Percentiles rank a stretch among this genome's conserved stretches.
Conservation (phyloP, 768 basidiomycete species). For the Sistotremastrum suecicum region DNA sequence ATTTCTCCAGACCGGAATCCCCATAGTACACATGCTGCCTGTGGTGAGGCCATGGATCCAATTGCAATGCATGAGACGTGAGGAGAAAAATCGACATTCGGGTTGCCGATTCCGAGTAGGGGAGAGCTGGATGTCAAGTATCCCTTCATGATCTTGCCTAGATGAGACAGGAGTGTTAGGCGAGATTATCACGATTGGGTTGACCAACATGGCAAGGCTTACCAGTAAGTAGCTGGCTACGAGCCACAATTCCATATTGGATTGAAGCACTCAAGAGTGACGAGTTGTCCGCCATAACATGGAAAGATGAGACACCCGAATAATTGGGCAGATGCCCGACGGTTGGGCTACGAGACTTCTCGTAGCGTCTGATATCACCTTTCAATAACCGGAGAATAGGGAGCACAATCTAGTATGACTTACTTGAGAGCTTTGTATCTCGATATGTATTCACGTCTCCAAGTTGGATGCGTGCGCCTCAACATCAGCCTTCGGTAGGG, state of each 20-base stretch:
- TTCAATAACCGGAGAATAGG: neutral
- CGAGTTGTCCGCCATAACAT: slow-evolving; percentile 36
- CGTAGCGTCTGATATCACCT: slow-evolving; percentile 44
- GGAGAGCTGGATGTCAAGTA: slow-evolving; percentile 48
- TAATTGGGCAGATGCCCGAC: slow-evolving; percentile 52
- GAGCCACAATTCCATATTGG: slow-evolving; percentile 55
- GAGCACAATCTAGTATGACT: slow-evolving; percentile 4
- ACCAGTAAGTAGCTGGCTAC: slow-evolving; percentile 57
- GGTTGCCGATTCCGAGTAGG: slow-evolving; percentile 54
- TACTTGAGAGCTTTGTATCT: slow-evolving; percentile 44
- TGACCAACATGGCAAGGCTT: neutral
- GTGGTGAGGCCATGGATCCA: too few relatives aligned
- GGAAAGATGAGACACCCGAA: slow-evolving; percentile 40
- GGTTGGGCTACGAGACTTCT: slow-evolving; percentile 41
- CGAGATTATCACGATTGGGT: neutral
- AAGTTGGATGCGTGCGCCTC: slow-evolving; percentile 40
- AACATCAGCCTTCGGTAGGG: slow-evolving; percentile 31
- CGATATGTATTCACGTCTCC: slow-evolving; percentile 57
- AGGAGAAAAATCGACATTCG: slow-evolving; percentile 60
- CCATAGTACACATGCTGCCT: slow-evolving; percentile 43
- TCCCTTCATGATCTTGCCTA: slow-evolving; percentile 44
- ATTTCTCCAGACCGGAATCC: slow-evolving; percentile 60
- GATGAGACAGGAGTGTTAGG: neutral
- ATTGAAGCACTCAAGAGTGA: slow-evolving; percentile 50
- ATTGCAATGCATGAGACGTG: slow-evolving; percentile 29